Evolutionary conservation across 176 grass and related monocot genomes (phyloP).

Genomic region (Triticum dicoccoides): DNA sequence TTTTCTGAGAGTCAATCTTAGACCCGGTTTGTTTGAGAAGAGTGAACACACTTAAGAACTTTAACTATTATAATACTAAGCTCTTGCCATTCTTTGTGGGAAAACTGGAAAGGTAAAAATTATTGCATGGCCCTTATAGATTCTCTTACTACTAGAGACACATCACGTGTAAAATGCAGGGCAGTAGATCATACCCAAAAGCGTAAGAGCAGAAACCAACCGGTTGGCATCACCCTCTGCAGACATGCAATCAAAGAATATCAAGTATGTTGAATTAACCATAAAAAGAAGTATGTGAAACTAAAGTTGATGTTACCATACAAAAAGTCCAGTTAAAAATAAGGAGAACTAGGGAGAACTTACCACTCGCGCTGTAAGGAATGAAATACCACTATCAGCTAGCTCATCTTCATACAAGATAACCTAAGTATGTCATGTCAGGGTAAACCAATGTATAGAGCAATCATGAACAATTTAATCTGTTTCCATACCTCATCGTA

Average conservation of each 20-base stretch:
- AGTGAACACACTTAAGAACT: neutral
- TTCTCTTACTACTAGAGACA: neutral
- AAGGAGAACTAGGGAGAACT: neutral
- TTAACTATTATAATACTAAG: neutral
- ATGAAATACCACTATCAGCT: conserved; percentile 89
- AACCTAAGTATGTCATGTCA: conserved; percentile 52
- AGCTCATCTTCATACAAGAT: conserved; percentile 97
- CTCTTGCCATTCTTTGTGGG: neutral
- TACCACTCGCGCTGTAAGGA: conserved; percentile 94
- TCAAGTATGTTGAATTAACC: conserved; percentile 15
- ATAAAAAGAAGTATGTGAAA: conserved; percentile 2
- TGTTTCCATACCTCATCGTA: conserved; percentile 70
- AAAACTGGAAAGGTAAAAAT: neutral
- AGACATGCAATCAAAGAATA: conserved; percentile 24
- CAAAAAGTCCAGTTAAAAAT: conserved; percentile 10
- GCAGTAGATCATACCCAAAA: conserved; percentile 64
- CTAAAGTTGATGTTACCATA: neutral
- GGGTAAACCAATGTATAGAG: conserved; percentile 16
- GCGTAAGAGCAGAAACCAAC: conserved; percentile 90
- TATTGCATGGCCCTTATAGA: neutral
- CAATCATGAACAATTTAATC: conserved; percentile 9
- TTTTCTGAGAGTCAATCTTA: neutral
- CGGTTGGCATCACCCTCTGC: conserved; percentile 95
- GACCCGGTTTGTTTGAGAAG: neutral
- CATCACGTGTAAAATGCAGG: neutral